phyloP scores from a whole-genome alignment of 2,329 filamentous ascomycete genomes.

The Colletotrichum cereale region DNA sequence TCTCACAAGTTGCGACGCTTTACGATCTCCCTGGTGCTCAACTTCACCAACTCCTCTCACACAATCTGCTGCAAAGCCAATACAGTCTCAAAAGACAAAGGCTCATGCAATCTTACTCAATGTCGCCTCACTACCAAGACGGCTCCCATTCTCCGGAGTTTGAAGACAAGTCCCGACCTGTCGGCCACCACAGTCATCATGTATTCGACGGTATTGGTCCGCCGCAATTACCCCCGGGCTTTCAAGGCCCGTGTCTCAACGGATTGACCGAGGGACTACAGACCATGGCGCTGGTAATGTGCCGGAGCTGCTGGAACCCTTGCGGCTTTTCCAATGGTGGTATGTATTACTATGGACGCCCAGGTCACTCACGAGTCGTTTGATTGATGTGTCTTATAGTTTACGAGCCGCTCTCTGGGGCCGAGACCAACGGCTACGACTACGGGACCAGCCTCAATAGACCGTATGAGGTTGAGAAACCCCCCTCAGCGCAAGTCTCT shows the following conservation, averaged over 20 bases:
- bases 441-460: constrained; percentile 47
- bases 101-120: constrained; percentile 47
- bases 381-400: constrained; percentile 43
- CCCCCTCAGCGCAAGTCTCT: constrained; percentile 40
- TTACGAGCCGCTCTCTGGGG: constrained; percentile 50
- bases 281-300: constrained; percentile 47
- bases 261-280: constrained; percentile 44
- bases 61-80: constrained; percentile 20
- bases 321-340: constrained; percentile 46
- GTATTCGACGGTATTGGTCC: constrained; percentile 35
- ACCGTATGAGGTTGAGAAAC: constrained; percentile 50
- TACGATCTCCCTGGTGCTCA: constrained; percentile 51
- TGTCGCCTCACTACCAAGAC: constrained; percentile 46
- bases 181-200: constrained; percentile 43
- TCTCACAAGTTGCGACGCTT: constrained; percentile 47
- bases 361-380: background rate
- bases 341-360: constrained; percentile 43
- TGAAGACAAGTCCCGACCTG: constrained; percentile 49
- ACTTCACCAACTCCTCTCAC: constrained; percentile 44
- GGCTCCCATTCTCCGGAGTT: constrained; percentile 45
- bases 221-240: constrained; percentile 36
- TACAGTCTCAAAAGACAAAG: constrained; percentile 50
- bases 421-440: constrained; percentile 41
- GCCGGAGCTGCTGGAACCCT: constrained; percentile 49
- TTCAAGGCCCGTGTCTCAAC: constrained; percentile 36